Evolutionary conservation across 2,329 filamentous ascomycete genomes (phyloP), one percentile per base, ranked within the genome.

Genomic region (Monilinia polystroma): DNA sequence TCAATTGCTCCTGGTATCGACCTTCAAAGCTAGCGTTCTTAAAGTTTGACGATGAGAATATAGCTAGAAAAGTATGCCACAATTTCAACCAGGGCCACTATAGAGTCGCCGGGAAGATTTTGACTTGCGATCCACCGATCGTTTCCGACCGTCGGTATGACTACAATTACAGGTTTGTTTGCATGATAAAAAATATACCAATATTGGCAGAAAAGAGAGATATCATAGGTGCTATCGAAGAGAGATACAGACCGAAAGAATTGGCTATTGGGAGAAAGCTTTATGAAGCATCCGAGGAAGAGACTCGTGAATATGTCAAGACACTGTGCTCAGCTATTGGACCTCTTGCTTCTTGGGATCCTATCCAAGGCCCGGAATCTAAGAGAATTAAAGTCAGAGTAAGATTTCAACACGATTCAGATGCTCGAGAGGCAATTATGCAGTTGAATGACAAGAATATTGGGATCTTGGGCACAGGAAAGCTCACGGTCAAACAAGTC

Each of bases 401-500:
- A 1, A 72, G 73, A 2, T 84, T 82, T 55, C 26, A 72, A 4
- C 70, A 78, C 1, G 78, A 80, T 59, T 72, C 72, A 0, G 75
- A 80, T 51, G 81, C 81, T 0, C 70, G 70, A 53, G 69, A 76
- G 12, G 80, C 78, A 0, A 75, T 71, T 2, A 66, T 55, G n/a
- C 66, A 67, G 1, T 73, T 82, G 0, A 69, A 80, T 56, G 67
- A 75, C 5, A 73, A 29, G 8, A 63, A 58, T 3, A 52, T 82
- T 7, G 68, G 74, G 0, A 78, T 80, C 16, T 69, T 76, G 0
- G 66, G 67, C 4, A 70, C 60, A 0, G 76, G 72, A 0, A 79
- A 75, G 43, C 72, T 83, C 1, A 79, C 77, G 2, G 72, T 80
- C 1, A 72, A 73, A n/a, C 71, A 78, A 7, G 70, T 82, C 2